Percentiles rank a stretch among this genome's conserved stretches.
These are phyloP conservation scores for Tranzscheliella williamsii DNA, from an alignment of 1,284 basidiomycete species.

Conservation along the genomic window DNA sequence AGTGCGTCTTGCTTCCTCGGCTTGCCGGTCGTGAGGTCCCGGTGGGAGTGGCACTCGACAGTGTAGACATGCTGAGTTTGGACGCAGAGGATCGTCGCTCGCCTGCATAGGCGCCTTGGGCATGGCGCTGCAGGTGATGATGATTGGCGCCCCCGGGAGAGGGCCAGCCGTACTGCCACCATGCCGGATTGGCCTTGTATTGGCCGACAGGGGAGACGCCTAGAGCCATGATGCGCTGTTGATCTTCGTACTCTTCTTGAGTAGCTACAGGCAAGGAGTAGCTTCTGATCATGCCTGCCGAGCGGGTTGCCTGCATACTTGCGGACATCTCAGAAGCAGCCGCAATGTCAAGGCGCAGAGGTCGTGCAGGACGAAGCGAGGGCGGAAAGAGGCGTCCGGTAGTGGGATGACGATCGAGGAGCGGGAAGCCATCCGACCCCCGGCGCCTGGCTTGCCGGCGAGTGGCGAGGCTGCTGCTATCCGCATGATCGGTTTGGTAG, in stretches of 20 bases:
- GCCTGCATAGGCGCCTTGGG: too few species aligned
- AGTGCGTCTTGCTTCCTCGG: constrained; percentile 16
- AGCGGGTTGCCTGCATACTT: constrained; percentile 5
- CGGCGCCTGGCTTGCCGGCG: constrained; percentile 20
- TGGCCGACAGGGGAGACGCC: constrained; percentile 19
- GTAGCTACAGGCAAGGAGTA: constrained; percentile 54
- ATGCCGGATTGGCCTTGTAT: constrained; percentile 16
- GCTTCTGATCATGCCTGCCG: constrained; percentile 42
- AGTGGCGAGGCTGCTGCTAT: constrained; percentile 11
- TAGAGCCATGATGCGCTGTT: constrained; percentile 40
- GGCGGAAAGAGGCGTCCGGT: background rate
- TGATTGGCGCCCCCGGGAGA: constrained; percentile 32
- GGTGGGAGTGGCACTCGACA: too few species aligned
- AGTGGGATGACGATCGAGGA: constrained; percentile 2
- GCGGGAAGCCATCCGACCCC: constrained; percentile 15
- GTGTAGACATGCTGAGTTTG: too few species aligned
- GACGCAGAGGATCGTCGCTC: too few species aligned
- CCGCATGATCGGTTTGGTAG: background rate
- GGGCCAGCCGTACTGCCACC: constrained; percentile 41
- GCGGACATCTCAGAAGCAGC: constrained; percentile 6
- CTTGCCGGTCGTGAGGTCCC: background rate
- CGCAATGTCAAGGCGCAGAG: constrained; percentile 24
- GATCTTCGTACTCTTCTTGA: constrained; percentile 45
- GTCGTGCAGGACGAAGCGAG: background rate
- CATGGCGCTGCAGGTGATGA: too few species aligned